Base-by-base conservation (phyloP, 352 stramenopile genomes). In the Pythium monospermum region DNA sequence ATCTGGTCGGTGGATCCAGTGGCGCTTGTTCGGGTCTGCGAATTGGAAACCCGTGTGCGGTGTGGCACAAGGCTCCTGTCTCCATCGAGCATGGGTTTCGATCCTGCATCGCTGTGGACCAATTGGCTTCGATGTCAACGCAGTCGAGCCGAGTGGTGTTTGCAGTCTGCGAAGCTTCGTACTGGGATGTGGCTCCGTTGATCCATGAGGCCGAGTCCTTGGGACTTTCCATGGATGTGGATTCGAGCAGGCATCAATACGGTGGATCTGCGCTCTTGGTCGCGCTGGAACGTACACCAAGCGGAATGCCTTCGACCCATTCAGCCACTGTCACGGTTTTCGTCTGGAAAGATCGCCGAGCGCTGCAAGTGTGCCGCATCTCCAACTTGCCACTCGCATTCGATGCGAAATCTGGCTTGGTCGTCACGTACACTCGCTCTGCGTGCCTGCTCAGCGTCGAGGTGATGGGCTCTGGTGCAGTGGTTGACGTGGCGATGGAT, bases 161-260 rank as follows among this genome's bases (percentile, higher is more conserved):
- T 58, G 77, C 81, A 3, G 49, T 91, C 15, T 78, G 72, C 37
- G 73, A 85, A 49, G 51, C 71, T 1, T 86, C 76, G 23, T 94
- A 78, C 41, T 94, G 83, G 83, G 61, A 85, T 31, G 16, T 85
- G 2, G 49, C 63, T 16, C 74, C 83, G 0, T 50, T 92, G 25
- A 58, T 92, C 22, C 33, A 55, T 26, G 68, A 69, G 30, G 71
- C 76, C 32, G 23, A 41, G 11, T 28, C 21, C 12, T 32, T 65
- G 12, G 26, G 22, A 22, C 42, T 55, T 16, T 25, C 52, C 1
- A 35, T 37, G 26, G 28, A 50, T 39, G 31, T 16, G 6, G 50
- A 66, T 7, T 32, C 28, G 6, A 52, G 32, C 22, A 33, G 53
- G 3, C 38, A 56, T 30, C 43, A 23, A 36, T 59, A 53, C 35